Percentiles rank a stretch among this genome's conserved stretches.
phyloP scores from a whole-genome alignment of 352 stramenopile species.

The Phytophthora vignae region DNA sequence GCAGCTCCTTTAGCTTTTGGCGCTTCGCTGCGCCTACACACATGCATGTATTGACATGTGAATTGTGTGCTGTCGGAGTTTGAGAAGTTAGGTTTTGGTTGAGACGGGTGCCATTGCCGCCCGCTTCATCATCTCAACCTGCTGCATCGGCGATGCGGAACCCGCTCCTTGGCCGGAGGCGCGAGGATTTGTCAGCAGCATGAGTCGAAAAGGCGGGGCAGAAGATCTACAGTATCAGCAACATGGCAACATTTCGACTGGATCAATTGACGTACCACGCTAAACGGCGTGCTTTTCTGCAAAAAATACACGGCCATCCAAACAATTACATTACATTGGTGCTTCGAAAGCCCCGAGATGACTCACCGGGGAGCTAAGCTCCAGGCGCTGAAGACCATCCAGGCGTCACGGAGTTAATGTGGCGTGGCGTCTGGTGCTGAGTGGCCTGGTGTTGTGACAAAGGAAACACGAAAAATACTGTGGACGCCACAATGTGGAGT shows the following conservation, averaged over 20 bases:
- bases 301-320: conserved; percentile 4
- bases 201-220: neutral
- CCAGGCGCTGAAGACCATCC: neutral
- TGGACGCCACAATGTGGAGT: no score
- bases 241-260: conserved; percentile 10
- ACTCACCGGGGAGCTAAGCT: neutral
- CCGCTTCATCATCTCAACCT: neutral
- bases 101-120: neutral
- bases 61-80: no score
- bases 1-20: neutral
- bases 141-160: no score
- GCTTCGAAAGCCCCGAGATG: neutral
- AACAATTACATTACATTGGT: neutral
- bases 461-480: neutral
- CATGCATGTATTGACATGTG: no score
- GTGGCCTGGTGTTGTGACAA: neutral
- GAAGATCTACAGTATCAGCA: neutral
- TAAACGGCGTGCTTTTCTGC: conserved; percentile 13
- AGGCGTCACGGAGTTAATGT: neutral
- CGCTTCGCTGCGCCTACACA: neutral
- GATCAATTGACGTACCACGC: conserved; percentile 4
- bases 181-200: neutral
- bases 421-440: neutral
- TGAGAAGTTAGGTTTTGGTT: neutral
- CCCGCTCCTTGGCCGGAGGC: neutral